Percentiles rank a stretch among this genome's conserved stretches.
These are phyloP conservation scores for Taphrina pruni DNA, from an alignment of 1,139 yeast genomes.

Conservation along the genomic window DNA sequence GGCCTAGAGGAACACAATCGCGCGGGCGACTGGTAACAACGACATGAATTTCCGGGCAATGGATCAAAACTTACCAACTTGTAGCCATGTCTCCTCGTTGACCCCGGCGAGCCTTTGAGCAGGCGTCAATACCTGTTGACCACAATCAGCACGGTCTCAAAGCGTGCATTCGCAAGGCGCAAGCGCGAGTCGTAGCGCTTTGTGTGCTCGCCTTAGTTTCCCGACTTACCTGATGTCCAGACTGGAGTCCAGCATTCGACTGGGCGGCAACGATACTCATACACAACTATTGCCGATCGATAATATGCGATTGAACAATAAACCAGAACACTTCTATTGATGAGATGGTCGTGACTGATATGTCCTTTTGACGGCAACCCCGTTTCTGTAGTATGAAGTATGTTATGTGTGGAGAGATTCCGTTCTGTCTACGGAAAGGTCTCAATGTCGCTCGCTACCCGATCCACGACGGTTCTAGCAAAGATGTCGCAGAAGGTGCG, in stretches of 20 bases:
- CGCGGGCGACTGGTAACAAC: too few relatives aligned
- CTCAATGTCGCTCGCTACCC: too few relatives aligned
- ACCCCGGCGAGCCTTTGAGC: slow-evolving; percentile 57
- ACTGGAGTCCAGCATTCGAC: slow-evolving; percentile 9
- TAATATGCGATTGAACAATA: too few relatives aligned
- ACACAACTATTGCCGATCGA: background rate
- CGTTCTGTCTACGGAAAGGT: too few relatives aligned
- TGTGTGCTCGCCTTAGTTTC: background rate
- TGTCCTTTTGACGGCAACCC: too few relatives aligned
- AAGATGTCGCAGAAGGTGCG: too few relatives aligned
- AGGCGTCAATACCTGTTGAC: slow-evolving; percentile 54
- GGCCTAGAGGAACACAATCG: too few relatives aligned
- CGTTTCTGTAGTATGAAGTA: too few relatives aligned
- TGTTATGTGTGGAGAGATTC: too few relatives aligned
- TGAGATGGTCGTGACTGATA: background rate
- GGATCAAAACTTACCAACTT: slow-evolving; percentile 56
- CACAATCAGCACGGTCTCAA: background rate
- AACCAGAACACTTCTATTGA: too few relatives aligned
- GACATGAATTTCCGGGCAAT: too few relatives aligned
- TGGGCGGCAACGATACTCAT: slow-evolving; percentile 28
- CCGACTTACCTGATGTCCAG: slow-evolving; percentile 11
- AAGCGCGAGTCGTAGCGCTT: background rate
- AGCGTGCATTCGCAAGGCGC: background rate
- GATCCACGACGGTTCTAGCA: too few relatives aligned
- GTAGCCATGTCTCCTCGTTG: slow-evolving; percentile 90